Percentiles rank a stretch among this genome's conserved stretches.
Conservation (phyloP, 495 filamentous ascomycete genomes). For the Lasiosphaeriaceae sp. region DNA sequence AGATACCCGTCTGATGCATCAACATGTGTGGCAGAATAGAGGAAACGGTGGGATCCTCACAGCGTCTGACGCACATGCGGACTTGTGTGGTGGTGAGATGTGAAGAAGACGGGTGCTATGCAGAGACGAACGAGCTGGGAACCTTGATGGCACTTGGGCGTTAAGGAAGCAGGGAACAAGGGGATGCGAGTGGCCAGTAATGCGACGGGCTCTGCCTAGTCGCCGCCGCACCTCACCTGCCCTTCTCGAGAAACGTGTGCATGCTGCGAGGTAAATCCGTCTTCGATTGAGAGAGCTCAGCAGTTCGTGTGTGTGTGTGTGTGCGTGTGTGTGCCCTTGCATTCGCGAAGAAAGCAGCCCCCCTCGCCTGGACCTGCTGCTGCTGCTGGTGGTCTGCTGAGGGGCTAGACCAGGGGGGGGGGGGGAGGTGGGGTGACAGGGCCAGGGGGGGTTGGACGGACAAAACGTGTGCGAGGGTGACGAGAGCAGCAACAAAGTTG, state of each 20-base stretch:
- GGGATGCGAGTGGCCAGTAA: slow-evolving; percentile 1
- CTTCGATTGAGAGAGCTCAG: slow-evolving; percentile 6
- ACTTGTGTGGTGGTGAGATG: background rate
- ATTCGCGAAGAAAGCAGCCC: slow-evolving; percentile 19
- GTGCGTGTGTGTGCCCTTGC: slow-evolving; percentile 19
- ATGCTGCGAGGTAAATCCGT: slow-evolving; percentile 34
- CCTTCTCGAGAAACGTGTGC: slow-evolving; percentile 23
- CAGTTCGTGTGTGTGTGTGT: slow-evolving; percentile 11
- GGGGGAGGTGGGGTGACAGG: slow-evolving; percentile 9
- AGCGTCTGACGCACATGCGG: background rate
- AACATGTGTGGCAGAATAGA: too few relatives aligned
- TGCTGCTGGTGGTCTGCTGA: background rate
- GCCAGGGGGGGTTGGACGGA: slow-evolving; percentile 8
- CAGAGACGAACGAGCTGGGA: background rate
- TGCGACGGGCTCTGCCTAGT: background rate
- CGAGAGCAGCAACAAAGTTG: background rate
- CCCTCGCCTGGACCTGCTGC: slow-evolving; percentile 15
- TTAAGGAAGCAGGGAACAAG: background rate
- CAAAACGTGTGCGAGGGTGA: background rate
- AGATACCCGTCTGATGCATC: too few relatives aligned
- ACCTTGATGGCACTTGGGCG: slow-evolving; percentile 22
- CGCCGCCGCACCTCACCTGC: slow-evolving; percentile 5
- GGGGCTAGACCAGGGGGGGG: slow-evolving; percentile 3
- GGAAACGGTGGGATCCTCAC: background rate
- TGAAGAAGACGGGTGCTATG: background rate